Base-by-base conservation (phyloP, 331 rosid species). In the Prunus yedoensis region DNA sequence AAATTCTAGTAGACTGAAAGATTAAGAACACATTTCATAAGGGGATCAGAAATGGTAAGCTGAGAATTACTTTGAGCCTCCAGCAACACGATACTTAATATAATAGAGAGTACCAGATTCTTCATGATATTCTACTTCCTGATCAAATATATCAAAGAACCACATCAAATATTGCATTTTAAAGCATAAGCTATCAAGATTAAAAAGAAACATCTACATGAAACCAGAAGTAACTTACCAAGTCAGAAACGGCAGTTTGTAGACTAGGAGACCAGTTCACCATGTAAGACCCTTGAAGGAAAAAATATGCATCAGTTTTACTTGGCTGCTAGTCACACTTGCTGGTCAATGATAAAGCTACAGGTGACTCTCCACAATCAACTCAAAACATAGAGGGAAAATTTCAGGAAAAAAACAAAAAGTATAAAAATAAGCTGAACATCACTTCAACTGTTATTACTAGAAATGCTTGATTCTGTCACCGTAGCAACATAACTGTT, bases 91-190 rank as follows among this genome's bases (percentile, higher is more conserved):
- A 85, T 91, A 94, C 86, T 81, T 94, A 30, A 94, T 91, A 77
- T 91, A 45, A 86, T 94, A 94, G 47, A 94, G 87, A 80, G 85
- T 71, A 79, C 98, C 97, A 64, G 93, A 83, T 83, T 94, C 98
- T 86, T 94, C 98, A 35, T 91, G 87, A 82, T 94, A 91, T 78
- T 94, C 98, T 77, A 94, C 98, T 90, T 94, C 98, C 98, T 94
- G 83, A 76, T 71, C 62, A 81, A n/a, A 83, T 68, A 57, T 76
- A 69, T 68, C 62, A 79, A 79, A 73, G 83, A 46, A 61, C 58
- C 77, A 58, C 25, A 69, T 78, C 76, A 70, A 73, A 46, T 16
- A 43, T 16, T 18, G 61, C 47, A 38, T 71, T 67, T 41, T 58
- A 56, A 54, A 87, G 56, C 73, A 77, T 50, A 71, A 70, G 58